Evolutionary conservation across 805 yeast species (phyloP).

Genomic region (Komagataella mondaviorum): DNA sequence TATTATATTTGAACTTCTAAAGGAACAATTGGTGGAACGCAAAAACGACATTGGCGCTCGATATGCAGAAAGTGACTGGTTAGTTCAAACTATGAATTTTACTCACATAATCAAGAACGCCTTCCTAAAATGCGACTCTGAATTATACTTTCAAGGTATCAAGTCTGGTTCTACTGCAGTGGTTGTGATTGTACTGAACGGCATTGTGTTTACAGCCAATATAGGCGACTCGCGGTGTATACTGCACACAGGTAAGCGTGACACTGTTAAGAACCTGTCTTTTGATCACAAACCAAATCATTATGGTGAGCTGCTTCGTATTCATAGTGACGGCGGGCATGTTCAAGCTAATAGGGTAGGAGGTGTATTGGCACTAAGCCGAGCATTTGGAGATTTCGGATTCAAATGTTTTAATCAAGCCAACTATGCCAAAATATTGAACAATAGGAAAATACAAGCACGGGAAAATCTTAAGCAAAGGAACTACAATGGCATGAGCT

Average conservation of each 20-base stretch:
- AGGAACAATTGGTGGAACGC: slow-evolving; percentile 3
- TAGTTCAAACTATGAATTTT: slow-evolving; percentile 12
- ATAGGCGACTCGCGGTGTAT: slow-evolving; percentile 70
- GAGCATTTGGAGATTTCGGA: slow-evolving; percentile 58
- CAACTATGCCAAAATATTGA: slow-evolving; percentile 11
- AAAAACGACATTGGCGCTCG: neutral
- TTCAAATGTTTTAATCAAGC: slow-evolving; percentile 24
- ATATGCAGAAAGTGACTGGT: neutral
- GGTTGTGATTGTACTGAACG: slow-evolving; percentile 28
- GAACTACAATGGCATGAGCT: slow-evolving; percentile 17
- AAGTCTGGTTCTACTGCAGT: slow-evolving; percentile 42
- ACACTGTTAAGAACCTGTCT: slow-evolving; percentile 44
- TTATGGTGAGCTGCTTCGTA: slow-evolving; percentile 43
- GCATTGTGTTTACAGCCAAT: slow-evolving; percentile 42
- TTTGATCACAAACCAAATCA: slow-evolving; percentile 54
- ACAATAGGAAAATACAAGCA: neutral
- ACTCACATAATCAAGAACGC: slow-evolving; percentile 23
- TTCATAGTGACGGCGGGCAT: slow-evolving; percentile 45
- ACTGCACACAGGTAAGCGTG: slow-evolving; percentile 29
- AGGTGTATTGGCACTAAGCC: slow-evolving; percentile 40
- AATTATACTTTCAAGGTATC: slow-evolving; percentile 23
- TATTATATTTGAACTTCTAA: slow-evolving; percentile 18
- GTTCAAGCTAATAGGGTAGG: slow-evolving; percentile 49
- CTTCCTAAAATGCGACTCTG: slow-evolving; percentile 30
- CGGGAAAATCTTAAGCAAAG: neutral